These are phyloP conservation scores for Blastobotrys malaysiensis DNA, from an alignment of 1,139 yeast genomes.

Conservation along the genomic window DNA sequence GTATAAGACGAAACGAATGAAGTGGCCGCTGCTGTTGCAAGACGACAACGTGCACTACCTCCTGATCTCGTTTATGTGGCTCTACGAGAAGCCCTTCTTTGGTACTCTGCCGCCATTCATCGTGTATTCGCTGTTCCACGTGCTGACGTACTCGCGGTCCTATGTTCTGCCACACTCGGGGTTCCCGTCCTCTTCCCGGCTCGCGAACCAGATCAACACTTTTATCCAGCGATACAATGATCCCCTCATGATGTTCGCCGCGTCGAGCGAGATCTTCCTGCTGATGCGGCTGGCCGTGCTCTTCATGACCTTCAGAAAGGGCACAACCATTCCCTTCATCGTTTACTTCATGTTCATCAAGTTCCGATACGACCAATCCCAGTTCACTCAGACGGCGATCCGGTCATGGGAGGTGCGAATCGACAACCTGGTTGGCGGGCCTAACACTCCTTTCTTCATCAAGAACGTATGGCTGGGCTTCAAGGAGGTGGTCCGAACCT, in stretches of 20 bases:
- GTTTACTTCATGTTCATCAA: constrained; percentile 65
- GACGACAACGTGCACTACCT: constrained; percentile 71
- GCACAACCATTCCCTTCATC: constrained; percentile 56
- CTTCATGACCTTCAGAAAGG: constrained; percentile 56
- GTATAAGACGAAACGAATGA: constrained; percentile 28
- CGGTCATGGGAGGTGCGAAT: constrained; percentile 65
- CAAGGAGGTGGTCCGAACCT: constrained; percentile 44
- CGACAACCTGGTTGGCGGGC: constrained; percentile 58
- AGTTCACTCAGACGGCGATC: constrained; percentile 65
- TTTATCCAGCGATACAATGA: constrained; percentile 64
- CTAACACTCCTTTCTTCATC: constrained; percentile 51
- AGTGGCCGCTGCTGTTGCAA: constrained; percentile 36
- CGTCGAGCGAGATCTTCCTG: constrained; percentile 60
- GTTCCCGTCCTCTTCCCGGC: constrained; percentile 39
- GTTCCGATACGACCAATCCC: constrained; percentile 70
- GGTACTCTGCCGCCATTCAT: constrained; percentile 61
- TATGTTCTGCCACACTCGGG: constrained; percentile 64
- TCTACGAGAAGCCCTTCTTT: constrained; percentile 47
- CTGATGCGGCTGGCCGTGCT: constrained; percentile 47
- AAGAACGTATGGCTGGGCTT: constrained; percentile 57
- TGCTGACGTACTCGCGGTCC: constrained; percentile 58
- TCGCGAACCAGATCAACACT: constrained; percentile 42
- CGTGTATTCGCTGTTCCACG: constrained; percentile 69
- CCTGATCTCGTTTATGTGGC: constrained; percentile 52
- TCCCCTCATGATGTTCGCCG: constrained; percentile 64